Evolutionary conservation across 768 basidiomycete genomes (phyloP), one percentile per base, ranked within the genome.

Genomic region (Pisolithus marmoratus): DNA sequence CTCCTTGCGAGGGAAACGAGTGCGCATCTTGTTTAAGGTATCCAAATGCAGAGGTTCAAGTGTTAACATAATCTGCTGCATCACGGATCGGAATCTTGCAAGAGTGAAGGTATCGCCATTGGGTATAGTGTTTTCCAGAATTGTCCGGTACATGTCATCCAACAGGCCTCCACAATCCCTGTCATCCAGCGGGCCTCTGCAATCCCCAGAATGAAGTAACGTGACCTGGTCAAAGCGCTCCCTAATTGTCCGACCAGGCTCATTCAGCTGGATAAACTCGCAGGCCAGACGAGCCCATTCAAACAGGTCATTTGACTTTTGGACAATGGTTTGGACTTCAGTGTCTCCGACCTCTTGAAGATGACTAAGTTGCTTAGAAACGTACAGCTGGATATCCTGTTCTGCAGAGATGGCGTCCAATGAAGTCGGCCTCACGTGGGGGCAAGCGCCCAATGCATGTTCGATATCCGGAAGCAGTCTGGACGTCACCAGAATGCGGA

Each of bases 261-360:
- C 5, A 15, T 23, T 17, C 20, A 12, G 15, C 23, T 22, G 47
- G 49, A 50, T 22, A 2, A 23, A 50, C 12, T 52, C 51, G 17
- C 51, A 49, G 7, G 47, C 52, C 27, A 49, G 12, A 12, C 34
- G 44, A 14, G 36, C 47, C 46, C 47, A 53, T 27, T 36, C 23
- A 27, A 49, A 49, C 12, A 49, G 17, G 12, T 38, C 48, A 40
- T 49, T 29, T 11, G 42, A 22, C 23, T 22, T 22, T 9, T 41
- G 52, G 52, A 62, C 58, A 37, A 29, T 50, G 55, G 65, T 19
- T 19, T 15, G 19, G 8, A 22, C 22, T 41, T 41, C 40, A 1
- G n/a, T 20, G 8, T 41, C 40, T 19, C 19, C n/a, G 12, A 41
- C 8, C 8, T 41, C 40, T 3, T 4, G 8, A 19, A 41, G 22